Conservation (phyloP, 2,329 filamentous ascomycete genomes). For the Calonectria ilicicola region DNA sequence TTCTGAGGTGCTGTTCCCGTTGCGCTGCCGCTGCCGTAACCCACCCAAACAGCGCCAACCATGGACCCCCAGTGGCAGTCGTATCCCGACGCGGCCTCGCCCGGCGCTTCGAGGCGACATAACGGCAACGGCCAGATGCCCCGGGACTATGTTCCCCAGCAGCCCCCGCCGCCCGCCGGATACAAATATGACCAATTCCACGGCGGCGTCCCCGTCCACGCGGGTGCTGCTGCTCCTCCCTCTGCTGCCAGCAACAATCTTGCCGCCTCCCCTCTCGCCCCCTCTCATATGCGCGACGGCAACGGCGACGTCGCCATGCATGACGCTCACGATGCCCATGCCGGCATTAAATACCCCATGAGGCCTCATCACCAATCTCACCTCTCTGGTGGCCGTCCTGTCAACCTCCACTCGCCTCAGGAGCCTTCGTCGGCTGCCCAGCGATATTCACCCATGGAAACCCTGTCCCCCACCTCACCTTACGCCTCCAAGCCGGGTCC, state of each 20-base stretch:
- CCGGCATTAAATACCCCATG: slow-evolving; percentile 86
- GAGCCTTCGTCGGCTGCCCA: slow-evolving; percentile 85
- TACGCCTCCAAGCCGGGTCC: slow-evolving; percentile 76
- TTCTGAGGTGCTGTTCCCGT: slow-evolving; percentile 18
- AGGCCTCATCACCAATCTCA: slow-evolving; percentile 84
- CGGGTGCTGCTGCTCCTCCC: slow-evolving; percentile 39
- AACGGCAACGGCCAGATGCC: slow-evolving; percentile 63
- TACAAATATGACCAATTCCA: slow-evolving; percentile 79
- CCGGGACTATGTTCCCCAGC: slow-evolving; percentile 58
- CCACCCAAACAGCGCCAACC: slow-evolving; percentile 42
- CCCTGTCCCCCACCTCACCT: slow-evolving; percentile 82
- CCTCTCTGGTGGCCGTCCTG: slow-evolving; percentile 61
- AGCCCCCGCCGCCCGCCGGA: slow-evolving; percentile 59
- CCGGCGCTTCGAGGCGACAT: slow-evolving; percentile 73
- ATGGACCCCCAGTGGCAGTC: slow-evolving; percentile 74
- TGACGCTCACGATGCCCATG: slow-evolving; percentile 85
- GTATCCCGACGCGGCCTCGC: slow-evolving; percentile 69
- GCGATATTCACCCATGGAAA: slow-evolving; percentile 96
- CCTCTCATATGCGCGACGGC: slow-evolving; percentile 74
- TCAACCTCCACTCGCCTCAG: slow-evolving; percentile 78
- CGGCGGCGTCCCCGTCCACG: slow-evolving; percentile 49
- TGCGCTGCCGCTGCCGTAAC: slow-evolving; percentile 28
- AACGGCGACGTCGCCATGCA: slow-evolving; percentile 88
- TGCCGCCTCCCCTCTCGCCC: slow-evolving; percentile 67
- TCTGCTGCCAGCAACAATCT: slow-evolving; percentile 60